Evolutionary conservation across 306 rosid species (phyloP), one percentile per base, ranked within the genome.

Genomic region (Medicago arabica): DNA sequence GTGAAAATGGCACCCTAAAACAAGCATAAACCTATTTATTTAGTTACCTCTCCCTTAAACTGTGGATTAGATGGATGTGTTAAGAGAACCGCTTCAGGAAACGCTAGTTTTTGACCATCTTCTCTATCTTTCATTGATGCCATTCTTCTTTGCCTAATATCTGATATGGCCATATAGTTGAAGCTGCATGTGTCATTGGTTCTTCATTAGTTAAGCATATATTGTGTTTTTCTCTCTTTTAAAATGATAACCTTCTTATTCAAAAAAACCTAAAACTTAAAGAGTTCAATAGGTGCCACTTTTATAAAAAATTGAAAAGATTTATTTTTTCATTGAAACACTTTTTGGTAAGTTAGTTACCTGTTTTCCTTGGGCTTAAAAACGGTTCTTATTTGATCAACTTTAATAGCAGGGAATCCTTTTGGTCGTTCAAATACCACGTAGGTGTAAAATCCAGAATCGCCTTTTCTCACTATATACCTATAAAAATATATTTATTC

Each of bases 51-150:
- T 85, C 92, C 97, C 47, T 19, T 76, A 17, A 91, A 75, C 3
- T 60, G 7, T 49, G 77, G 40, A 4, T 86, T n/a, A 9, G 58
- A 17, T 4, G 96, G 80, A 31, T 84, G 17, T 10, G 83, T 91
- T 62, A 94, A 68, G 66, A 78, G 89, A 74, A 87, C 89, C 66
- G 98, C 98, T 84, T 94, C 98, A 0, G 86, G 83, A 75, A 82
- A 94, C 0, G 85, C 93, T 13, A 94, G 77, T 2, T 0, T 3
- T 19, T 76, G 8, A 10, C 93, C 94, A 0, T 0, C 34, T 0
- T 0, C 0, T 40, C 95, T 91, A 57, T 94, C 97, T 1, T 0
- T 0, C 7, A 6, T 2, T 3, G 86, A 23, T 73, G 98, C 95
- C 98, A 94, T 91, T 0, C 10, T 17, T 78, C 98, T 88, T 78